These are phyloP conservation scores for Solanum hybrid DNA, from an alignment of 305 asterid species.

Conservation along the genomic window DNA sequence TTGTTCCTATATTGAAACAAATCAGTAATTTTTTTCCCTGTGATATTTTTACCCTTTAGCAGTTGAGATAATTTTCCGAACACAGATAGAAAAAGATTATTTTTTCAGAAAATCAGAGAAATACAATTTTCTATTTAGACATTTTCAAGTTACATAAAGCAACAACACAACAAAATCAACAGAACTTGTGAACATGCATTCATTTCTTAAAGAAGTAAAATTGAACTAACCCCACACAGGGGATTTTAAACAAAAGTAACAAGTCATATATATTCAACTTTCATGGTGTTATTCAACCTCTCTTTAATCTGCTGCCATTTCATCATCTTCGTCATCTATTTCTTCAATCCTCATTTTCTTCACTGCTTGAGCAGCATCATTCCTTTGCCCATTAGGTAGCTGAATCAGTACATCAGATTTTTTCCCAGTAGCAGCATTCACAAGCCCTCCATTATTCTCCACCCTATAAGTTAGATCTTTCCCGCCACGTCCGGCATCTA, in stretches of 20 bases:
- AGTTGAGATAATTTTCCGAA: not conserved
- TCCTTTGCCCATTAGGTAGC: constrained; percentile 27
- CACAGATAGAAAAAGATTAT: not conserved
- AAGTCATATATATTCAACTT: not conserved
- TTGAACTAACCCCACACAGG: not conserved
- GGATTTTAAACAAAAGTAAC: not conserved
- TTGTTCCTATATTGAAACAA: no score
- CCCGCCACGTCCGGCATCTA: constrained; percentile 39
- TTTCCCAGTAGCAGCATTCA: constrained; percentile 62
- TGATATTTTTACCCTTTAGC: not conserved
- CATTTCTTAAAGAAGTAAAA: not conserved
- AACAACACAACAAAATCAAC: not conserved
- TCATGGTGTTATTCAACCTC: no score
- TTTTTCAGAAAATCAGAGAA: not conserved
- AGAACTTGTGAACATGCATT: not conserved
- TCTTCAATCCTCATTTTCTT: constrained; percentile 81
- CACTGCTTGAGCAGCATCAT: constrained; percentile 58
- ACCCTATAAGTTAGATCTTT: constrained; percentile 39
- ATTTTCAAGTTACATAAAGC: not conserved
- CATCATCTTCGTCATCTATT: constrained; percentile 46
- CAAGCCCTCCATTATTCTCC: constrained; percentile 76
- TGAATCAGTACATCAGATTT: constrained; percentile 69
- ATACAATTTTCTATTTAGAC: not conserved
- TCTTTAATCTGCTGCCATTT: constrained; percentile 31
- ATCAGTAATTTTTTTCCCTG: no score